Conservation (phyloP, 306 rosid genomes). For the Vicia sativa region DNA sequence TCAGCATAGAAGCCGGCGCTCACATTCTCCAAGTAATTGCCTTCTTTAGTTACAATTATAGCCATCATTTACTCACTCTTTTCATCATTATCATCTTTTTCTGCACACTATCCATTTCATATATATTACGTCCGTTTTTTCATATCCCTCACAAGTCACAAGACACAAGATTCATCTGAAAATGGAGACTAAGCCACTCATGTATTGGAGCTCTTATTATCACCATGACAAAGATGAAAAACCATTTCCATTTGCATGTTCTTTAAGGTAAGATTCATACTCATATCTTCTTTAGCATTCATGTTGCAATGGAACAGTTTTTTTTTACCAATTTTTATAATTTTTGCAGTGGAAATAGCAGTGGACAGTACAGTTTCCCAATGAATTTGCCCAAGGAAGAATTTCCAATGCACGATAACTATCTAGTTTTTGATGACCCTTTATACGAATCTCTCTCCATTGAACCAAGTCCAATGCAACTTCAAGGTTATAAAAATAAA, state of each 20-base stretch:
- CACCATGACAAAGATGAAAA: constrained; percentile 36
- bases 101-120: constrained; percentile 21
- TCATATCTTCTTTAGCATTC: not conserved
- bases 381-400: constrained; percentile 45
- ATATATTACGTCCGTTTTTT: constrained; percentile 34
- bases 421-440: constrained; percentile 38
- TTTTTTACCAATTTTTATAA: not conserved
- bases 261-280: no score
- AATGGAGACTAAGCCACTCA: constrained; percentile 35
- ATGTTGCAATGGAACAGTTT: not conserved
- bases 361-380: not conserved
- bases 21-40: constrained; percentile 52
- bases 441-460: constrained; percentile 34
- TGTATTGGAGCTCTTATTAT: constrained; percentile 27
- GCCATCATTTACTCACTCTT: constrained; percentile 27
- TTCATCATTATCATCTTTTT: constrained; percentile 4
- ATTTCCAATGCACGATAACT: constrained; percentile 25
- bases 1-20: constrained; percentile 62
- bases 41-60: constrained; percentile 30
- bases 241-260: constrained; percentile 29
- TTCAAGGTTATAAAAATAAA: constrained; percentile 39
- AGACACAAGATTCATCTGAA: not conserved
- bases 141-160: not conserved
- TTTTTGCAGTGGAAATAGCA: constrained; percentile 31
- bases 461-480: constrained; percentile 33